A percentile compares a stretch with the other conserved stretches of the same genome.
Conservation (phyloP, 2,329 filamentous ascomycete species). For the Uncinocarpus reesii region DNA sequence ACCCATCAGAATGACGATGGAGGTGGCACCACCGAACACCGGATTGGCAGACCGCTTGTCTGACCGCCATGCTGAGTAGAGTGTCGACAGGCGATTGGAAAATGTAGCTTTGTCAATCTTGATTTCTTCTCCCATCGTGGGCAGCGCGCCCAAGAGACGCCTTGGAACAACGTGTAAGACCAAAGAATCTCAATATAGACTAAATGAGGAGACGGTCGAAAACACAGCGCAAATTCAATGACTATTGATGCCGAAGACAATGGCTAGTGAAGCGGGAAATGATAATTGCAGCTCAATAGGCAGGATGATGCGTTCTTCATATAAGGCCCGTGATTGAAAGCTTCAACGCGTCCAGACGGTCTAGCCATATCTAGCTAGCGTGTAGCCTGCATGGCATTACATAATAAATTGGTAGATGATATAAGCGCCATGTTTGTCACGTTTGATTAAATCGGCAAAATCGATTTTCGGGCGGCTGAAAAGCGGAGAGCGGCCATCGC, state of each 20-base stretch:
- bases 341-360: conserved; percentile 1
- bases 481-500: not conserved
- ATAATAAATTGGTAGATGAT: conserved; percentile 5
- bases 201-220: not conserved
- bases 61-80: conserved; percentile 88
- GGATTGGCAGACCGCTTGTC: conserved; percentile 82
- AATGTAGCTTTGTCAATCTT: conserved; percentile 90
- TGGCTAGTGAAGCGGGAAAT: not conserved
- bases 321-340: conserved; percentile 5
- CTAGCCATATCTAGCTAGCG: conserved; percentile 9
- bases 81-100: conserved; percentile 80
- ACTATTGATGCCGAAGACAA: not conserved
- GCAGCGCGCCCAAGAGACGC: not conserved
- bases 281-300: not conserved
- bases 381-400: not conserved
- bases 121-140: conserved; percentile 63
- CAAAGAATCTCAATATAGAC: no score
- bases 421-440: conserved; percentile 17
- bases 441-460: not conserved
- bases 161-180: not conserved
- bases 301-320: not conserved
- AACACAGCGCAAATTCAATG: not conserved
- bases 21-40: conserved; percentile 74
- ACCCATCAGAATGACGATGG: conserved; percentile 83
- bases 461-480: not conserved